Conservation (phyloP, 768 basidiomycete genomes). For the Epithele typhae region DNA sequence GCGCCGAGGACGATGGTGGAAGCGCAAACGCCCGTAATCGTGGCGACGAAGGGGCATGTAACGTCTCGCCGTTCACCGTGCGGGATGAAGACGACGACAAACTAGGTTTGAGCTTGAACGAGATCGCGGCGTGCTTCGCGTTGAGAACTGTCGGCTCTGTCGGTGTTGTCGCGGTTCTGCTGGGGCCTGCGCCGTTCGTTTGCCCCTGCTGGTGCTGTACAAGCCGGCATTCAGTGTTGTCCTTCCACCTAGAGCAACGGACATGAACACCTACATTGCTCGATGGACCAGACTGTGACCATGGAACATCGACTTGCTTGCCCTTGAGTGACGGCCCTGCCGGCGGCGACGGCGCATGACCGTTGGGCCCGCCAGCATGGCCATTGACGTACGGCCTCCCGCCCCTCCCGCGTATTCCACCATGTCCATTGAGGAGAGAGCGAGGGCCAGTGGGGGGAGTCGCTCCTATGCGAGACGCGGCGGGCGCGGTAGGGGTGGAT, state of each 20-base stretch:
- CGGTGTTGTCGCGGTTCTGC: constrained; percentile 15
- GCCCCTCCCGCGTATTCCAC: constrained; percentile 20
- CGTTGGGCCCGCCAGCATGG: constrained; percentile 26
- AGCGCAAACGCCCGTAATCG: constrained; percentile 24
- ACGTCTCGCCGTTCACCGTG: constrained; percentile 9
- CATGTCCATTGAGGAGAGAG: constrained; percentile 38
- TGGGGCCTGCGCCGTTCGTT: constrained; percentile 21
- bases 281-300: constrained; percentile 26
- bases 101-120: constrained; percentile 24
- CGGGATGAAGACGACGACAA: constrained; percentile 20
- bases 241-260: constrained; percentile 4
- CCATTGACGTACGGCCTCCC: constrained; percentile 46
- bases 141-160: constrained; percentile 18
- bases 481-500: constrained; percentile 27
- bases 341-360: constrained; percentile 18
- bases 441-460: constrained; percentile 65
- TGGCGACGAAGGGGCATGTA: constrained; percentile 30
- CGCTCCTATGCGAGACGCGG: constrained; percentile 40
- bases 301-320: constrained; percentile 36
- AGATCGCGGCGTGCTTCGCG: constrained; percentile 19
- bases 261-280: constrained; percentile 21
- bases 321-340: constrained; percentile 33
- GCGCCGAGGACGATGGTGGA: constrained; percentile 25
- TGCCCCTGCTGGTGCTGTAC: constrained; percentile 16
- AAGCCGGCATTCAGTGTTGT: no score